Evolutionary conservation across 2,329 filamentous ascomycete species (phyloP), one percentile per base, ranked within the genome.

Genomic region (Aspergillus sp.): DNA sequence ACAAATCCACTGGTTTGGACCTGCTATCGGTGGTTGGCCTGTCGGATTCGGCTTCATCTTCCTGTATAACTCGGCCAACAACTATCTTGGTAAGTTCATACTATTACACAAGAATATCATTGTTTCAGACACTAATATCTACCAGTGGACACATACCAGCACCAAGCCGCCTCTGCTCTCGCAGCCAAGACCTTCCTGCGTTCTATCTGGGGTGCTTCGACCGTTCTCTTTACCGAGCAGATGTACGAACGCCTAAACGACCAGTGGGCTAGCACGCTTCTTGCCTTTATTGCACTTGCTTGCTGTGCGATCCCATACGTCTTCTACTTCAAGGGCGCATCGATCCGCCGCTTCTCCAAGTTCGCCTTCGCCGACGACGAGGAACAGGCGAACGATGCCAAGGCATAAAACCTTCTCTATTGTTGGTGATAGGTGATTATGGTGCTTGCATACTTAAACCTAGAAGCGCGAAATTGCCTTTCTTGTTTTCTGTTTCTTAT

Each of bases 11-110:
- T 93, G 89, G 89, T 81, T 85, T 12, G 90, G 90, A 0, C 90
- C 90, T 0, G 82, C 82, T 8, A 80, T 93, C 59, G 90, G 87
- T 53, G 89, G 89, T 35, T 83, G 87, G 70, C 84, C 85, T 12
- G 86, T 93, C 53, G 89, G 89, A 11, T 91, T 92, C 67, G 90
- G 90, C 58, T 91, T 92, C 77, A 91, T 92, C 73, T 91, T 92
- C 79, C 79, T 93, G 23, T 93, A 92, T 79, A 92, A 92, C 77
- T 82, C 88, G 9, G 87, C 87, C 66, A 90, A 90, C 74, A 90
- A 90, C 77, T 90, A 90, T 76, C 82, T 90, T 27, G 75, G 70
- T 75, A 68, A 54, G 70, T 67, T 9, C 9, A 8, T 31, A 11
- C 3, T 31, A 9, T 31, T 11, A 31, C 0, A 31, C 27, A 11